Evolutionary conservation across 805 yeast species (phyloP).

Genomic region (Wickerhamomyces kurtzmanii): DNA sequence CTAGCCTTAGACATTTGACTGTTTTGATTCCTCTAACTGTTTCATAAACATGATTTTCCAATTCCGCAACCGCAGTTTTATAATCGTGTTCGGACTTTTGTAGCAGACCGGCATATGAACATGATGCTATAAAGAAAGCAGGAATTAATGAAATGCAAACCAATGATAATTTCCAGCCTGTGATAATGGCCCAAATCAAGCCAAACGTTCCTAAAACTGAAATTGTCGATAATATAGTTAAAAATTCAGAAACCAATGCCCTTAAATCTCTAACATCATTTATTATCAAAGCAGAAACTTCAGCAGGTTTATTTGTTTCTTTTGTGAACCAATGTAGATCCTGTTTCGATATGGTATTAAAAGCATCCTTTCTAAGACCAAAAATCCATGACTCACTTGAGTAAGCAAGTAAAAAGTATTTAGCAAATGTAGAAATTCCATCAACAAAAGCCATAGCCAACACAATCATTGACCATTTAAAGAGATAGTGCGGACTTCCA

Average conservation of each 20-base stretch:
- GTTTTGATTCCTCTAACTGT: conserved; percentile 52
- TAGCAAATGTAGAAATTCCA: conserved; percentile 44
- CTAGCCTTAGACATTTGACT: conserved; percentile 46
- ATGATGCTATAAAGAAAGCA: conserved; percentile 39
- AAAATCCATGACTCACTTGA: conserved; percentile 64
- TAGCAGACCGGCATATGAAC: conserved; percentile 38
- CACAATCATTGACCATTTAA: conserved; percentile 63
- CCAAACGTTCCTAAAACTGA: conserved; percentile 49
- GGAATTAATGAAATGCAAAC: conserved; percentile 78
- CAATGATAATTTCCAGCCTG: conserved; percentile 83
- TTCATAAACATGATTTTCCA: conserved; percentile 46
- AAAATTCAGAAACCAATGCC: conserved; percentile 48
- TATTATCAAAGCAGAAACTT: conserved; percentile 56
- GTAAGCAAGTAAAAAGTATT: conserved; percentile 39
- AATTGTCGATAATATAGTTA: conserved; percentile 45
- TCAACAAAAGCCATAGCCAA: conserved; percentile 53
- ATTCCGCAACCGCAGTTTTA: conserved; percentile 40
- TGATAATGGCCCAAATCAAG: conserved; percentile 61
- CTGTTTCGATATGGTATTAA: conserved; percentile 40
- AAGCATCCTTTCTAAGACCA: conserved; percentile 36
- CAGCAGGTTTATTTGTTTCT: conserved; percentile 32
- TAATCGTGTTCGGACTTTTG: conserved; percentile 50
- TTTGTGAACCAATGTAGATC: conserved; percentile 41
- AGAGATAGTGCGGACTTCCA: conserved; percentile 21
- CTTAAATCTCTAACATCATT: conserved; percentile 80